Conservation (phyloP, 345 rosid genomes). For the Citrus cavaleriei region DNA sequence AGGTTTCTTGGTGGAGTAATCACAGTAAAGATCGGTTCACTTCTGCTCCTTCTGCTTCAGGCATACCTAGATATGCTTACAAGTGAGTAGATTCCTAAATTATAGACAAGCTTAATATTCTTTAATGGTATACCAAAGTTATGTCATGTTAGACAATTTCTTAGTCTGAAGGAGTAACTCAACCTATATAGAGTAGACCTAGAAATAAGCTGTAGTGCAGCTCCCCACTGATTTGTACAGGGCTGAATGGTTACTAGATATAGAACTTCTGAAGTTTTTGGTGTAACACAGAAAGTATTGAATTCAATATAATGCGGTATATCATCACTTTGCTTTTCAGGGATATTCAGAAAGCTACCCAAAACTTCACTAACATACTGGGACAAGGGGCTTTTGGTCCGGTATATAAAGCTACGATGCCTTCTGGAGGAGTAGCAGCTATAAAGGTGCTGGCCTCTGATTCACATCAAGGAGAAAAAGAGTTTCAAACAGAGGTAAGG, state of each 20-base stretch:
- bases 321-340: slow-evolving; percentile 29
- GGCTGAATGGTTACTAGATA: neutral
- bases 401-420: slow-evolving; percentile 78
- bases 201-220: neutral
- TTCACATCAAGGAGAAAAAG: slow-evolving; percentile 90
- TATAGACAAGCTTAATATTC: neutral
- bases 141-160: neutral
- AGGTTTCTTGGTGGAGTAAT: slow-evolving; percentile 53
- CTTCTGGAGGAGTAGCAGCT: slow-evolving; percentile 63
- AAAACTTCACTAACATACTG: slow-evolving; percentile 67
- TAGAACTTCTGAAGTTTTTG: neutral
- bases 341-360: slow-evolving; percentile 95
- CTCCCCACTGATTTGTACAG: neutral
- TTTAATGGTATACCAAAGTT: neutral
- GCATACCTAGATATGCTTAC: slow-evolving; percentile 76
- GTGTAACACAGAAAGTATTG: neutral
- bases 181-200: neutral
- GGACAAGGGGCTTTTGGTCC: slow-evolving; percentile 98
- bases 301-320: neutral
- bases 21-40: slow-evolving; percentile 59
- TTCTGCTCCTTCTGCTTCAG: slow-evolving; percentile 71
- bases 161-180: neutral
- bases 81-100: slow-evolving; percentile 48
- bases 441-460: slow-evolving; percentile 89
- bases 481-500: slow-evolving; percentile 91